Evolutionary conservation across 805 yeast species (phyloP).

Genomic region (Wickerhamiella siamensis): DNA sequence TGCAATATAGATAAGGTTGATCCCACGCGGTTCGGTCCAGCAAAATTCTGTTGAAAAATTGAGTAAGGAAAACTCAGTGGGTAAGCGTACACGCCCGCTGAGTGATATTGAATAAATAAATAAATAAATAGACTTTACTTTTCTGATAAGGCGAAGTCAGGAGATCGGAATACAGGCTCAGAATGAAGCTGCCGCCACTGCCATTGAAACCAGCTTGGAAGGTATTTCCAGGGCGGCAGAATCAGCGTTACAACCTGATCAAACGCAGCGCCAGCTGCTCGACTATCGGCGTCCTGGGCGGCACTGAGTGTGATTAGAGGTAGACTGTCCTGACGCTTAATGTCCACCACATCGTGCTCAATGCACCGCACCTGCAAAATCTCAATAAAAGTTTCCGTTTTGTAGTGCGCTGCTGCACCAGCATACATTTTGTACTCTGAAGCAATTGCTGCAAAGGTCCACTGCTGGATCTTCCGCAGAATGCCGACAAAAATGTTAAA

Average conservation of each 20-base stretch:
- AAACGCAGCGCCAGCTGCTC: neutral
- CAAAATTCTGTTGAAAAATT: too few species aligned
- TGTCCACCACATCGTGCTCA: neutral
- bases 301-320: neutral
- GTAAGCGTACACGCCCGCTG: too few species aligned
- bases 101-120: too few species aligned
- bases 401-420: slow-evolving; percentile 59
- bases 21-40: too few species aligned
- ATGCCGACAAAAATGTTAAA: slow-evolving; percentile 71
- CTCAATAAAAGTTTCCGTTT: slow-evolving; percentile 72
- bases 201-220: neutral
- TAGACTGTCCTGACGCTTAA: neutral
- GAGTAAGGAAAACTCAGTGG: too few species aligned
- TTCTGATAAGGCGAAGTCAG: too few species aligned
- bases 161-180: neutral
- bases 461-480: slow-evolving; percentile 67
- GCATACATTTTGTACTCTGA: slow-evolving; percentile 72
- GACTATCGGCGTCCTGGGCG: neutral
- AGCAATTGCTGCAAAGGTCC: slow-evolving; percentile 75
- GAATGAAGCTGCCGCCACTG: neutral
- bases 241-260: neutral
- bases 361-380: slow-evolving; percentile 38
- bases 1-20: too few species aligned
- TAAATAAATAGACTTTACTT: too few species aligned
- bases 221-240: neutral